A percentile compares a stretch with the other conserved stretches of the same genome.
Evolutionary conservation across 257 asterid genomes (phyloP).

Genomic region (Solanum clarkiae): DNA sequence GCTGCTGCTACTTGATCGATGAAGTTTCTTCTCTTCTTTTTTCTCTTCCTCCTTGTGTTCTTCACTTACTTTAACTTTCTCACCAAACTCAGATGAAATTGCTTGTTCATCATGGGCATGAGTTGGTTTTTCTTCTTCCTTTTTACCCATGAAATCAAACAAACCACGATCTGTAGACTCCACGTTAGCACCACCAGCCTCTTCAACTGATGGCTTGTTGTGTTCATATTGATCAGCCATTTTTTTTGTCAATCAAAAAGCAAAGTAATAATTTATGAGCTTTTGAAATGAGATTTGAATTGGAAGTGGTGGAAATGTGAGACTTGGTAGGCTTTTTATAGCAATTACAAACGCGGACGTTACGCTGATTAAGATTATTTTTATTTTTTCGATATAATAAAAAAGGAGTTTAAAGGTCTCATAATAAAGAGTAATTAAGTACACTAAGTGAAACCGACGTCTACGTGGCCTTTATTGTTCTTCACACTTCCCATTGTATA

Average conservation of each 20-base stretch:
- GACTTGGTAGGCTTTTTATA: slow-evolving; percentile 20
- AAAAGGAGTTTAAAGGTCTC: background rate
- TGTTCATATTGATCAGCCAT: slow-evolving; percentile 49
- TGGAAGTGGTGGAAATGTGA: background rate
- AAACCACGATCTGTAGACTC: slow-evolving; percentile 52
- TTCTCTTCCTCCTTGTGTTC: slow-evolving; percentile 6
- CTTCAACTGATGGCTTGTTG: slow-evolving; percentile 11
- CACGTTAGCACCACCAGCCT: slow-evolving; percentile 17
- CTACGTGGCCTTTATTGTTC: background rate
- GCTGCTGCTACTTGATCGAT: slow-evolving; percentile 26
- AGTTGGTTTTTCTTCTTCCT: slow-evolving; percentile 32
- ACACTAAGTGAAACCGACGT: slow-evolving; percentile 14
- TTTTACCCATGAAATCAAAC: slow-evolving; percentile 42
- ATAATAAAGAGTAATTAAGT: slow-evolving; percentile 6
- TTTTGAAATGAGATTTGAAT: background rate
- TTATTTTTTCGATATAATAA: background rate
- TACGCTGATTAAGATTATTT: slow-evolving; percentile 20
- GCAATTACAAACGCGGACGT: slow-evolving; percentile 29
- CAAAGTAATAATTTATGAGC: background rate
- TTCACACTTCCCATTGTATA: background rate
- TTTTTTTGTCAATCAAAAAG: background rate
- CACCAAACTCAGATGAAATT: slow-evolving; percentile 32
- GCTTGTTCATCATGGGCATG: slow-evolving; percentile 17
- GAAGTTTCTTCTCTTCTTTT: slow-evolving; percentile 36
- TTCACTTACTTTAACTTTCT: slow-evolving; percentile 47